A percentile compares a stretch with the other conserved stretches of the same genome.
phyloP scores from a whole-genome alignment of 441 rosid genomes.

The Euphorbia schlechtendalii region DNA sequence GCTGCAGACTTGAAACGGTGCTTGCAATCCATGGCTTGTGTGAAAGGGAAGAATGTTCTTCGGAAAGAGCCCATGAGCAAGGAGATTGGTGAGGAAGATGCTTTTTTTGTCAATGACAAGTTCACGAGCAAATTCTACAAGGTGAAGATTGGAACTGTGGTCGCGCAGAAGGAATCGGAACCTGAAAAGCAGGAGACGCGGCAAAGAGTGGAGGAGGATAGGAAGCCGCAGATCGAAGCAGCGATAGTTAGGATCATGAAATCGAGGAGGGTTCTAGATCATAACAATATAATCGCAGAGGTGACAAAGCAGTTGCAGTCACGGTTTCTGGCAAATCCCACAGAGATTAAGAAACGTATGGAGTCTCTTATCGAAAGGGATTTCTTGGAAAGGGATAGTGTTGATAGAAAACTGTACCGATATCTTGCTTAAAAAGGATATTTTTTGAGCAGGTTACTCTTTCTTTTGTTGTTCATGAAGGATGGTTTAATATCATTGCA shows the following conservation, averaged over 20 bases:
- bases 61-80: constrained; percentile 96
- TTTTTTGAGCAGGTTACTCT: too few relatives aligned
- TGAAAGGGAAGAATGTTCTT: constrained; percentile 78
- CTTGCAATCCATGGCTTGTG: constrained; percentile 88
- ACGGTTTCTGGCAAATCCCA: constrained; percentile 86
- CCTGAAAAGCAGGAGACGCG: constrained; percentile 97
- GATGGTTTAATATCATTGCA: constrained; percentile 30
- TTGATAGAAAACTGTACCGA: constrained; percentile 80
- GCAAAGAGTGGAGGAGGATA: constrained; percentile 94
- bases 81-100: constrained; percentile 83
- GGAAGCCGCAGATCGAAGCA: constrained; percentile 97
- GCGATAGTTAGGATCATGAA: constrained; percentile 97
- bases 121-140: constrained; percentile 84
- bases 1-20: constrained; percentile 80
- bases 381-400: constrained; percentile 87
- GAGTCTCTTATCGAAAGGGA: constrained; percentile 93
- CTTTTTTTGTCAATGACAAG: constrained; percentile 74
- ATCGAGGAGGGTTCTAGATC: constrained; percentile 85
- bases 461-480: too few relatives aligned
- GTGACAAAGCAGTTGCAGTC: constrained; percentile 92
- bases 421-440: constrained; percentile 73
- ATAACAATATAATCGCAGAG: constrained; percentile 82
- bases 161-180: constrained; percentile 91
- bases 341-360: constrained; percentile 88
- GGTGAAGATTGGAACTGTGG: constrained; percentile 95